Conservation (phyloP, 83 land plant species). For the Picea mariana region DNA sequence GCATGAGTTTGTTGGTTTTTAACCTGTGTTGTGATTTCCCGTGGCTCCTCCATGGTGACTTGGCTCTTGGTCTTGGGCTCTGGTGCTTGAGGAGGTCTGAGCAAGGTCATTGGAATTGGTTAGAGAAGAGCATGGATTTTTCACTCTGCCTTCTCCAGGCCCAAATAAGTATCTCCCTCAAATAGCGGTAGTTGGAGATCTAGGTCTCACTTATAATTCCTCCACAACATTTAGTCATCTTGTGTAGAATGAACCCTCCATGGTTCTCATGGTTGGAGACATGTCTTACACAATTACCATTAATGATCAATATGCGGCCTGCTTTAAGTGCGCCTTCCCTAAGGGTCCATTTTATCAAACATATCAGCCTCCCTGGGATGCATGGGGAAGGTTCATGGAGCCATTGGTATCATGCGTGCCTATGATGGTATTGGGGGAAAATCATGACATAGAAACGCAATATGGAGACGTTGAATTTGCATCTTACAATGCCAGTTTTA, state of each 20-base stretch:
- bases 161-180: conserved; percentile 53
- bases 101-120: too few species aligned
- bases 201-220: conserved; percentile 84
- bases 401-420: too few species aligned
- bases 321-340: conserved; percentile 76
- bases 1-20: too few species aligned
- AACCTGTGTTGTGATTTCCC: too few species aligned
- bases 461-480: conserved; percentile 50
- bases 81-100: too few species aligned
- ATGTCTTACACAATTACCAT: conserved; percentile 72
- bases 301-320: conserved; percentile 67
- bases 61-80: too few species aligned
- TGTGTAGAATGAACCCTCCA: conserved; percentile 64
- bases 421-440: conserved; percentile 37
- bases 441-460: conserved; percentile 93
- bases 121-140: too few species aligned
- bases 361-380: conserved; percentile 98
- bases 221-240: conserved; percentile 78
- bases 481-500: conserved; percentile 79
- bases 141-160: conserved; percentile 33
- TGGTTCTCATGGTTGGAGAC: conserved; percentile 35
- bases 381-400: conserved; percentile 59
- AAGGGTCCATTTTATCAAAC: conserved; percentile 87
- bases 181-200: conserved; percentile 24
- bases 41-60: too few species aligned